These are phyloP conservation scores for Saksenaea vasiformis DNA, from an alignment of 371 early-diverging fungal genomes.

Conservation along the genomic window DNA sequence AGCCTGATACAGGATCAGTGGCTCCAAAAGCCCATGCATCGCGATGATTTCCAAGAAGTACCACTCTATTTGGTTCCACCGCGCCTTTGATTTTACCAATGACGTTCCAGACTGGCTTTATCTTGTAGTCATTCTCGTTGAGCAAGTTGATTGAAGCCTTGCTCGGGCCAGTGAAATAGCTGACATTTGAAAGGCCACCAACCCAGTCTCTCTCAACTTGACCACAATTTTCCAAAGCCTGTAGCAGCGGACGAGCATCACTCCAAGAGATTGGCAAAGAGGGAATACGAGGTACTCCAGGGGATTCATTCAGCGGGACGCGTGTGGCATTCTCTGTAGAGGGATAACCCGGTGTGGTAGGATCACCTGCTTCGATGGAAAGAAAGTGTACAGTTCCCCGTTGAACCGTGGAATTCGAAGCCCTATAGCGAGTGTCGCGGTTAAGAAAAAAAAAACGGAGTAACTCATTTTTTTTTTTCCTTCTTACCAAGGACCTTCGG, in stretches of 20 bases:
- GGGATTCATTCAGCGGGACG: conserved; percentile 47
- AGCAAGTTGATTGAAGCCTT: conserved; percentile 51
- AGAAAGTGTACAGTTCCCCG: conserved; percentile 58
- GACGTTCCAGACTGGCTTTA: conserved; percentile 66
- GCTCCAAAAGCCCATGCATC: conserved; percentile 71
- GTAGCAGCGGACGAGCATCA: conserved; percentile 59
- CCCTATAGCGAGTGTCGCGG: conserved; percentile 7
- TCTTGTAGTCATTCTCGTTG: conserved; percentile 53
- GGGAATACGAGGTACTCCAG: conserved; percentile 57
- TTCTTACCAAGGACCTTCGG: conserved; percentile 60
- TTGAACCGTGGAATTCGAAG: conserved; percentile 54
- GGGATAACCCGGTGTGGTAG: conserved; percentile 62
- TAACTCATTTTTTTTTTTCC: neutral
- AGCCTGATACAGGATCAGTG: conserved; percentile 63
- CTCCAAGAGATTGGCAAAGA: conserved; percentile 69
- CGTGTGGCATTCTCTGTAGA: conserved; percentile 55
- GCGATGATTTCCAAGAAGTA: conserved; percentile 68
- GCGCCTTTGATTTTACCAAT: conserved; percentile 59
- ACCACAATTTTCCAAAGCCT: conserved; percentile 52
- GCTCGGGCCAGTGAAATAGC: conserved; percentile 60
- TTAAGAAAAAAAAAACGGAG: neutral
- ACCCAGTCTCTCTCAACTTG: conserved; percentile 32
- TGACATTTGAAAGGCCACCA: conserved; percentile 50
- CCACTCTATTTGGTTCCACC: conserved; percentile 53
- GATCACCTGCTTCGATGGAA: conserved; percentile 61